These are phyloP conservation scores for Abrus precatorius DNA, from an alignment of 306 rosid genomes.

Conservation along the genomic window DNA sequence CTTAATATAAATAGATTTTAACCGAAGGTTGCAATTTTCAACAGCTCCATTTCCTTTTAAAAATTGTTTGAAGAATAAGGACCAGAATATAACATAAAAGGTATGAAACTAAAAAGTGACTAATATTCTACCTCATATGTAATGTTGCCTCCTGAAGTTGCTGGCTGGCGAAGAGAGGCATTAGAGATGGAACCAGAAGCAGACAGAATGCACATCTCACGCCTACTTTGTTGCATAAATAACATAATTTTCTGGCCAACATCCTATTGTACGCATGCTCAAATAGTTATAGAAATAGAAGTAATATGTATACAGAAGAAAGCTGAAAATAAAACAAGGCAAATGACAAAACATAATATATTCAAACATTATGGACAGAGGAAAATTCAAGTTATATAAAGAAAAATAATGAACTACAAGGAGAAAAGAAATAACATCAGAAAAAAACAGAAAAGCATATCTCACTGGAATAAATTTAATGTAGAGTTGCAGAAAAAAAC, in stretches of 20 bases:
- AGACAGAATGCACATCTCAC: slow-evolving; percentile 90
- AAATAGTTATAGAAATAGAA: slow-evolving; percentile 51
- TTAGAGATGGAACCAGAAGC: slow-evolving; percentile 93
- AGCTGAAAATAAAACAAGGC: slow-evolving; percentile 32
- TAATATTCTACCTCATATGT: slow-evolving; percentile 80
- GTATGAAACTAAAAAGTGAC: slow-evolving; percentile 26
- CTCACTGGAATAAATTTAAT: slow-evolving; percentile 26
- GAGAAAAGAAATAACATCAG: slow-evolving; percentile 24
- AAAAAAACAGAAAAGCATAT: slow-evolving; percentile 11
- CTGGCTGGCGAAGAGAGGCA: slow-evolving; percentile 94
- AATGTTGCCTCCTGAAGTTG: slow-evolving; percentile 90
- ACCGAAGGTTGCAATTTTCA: slow-evolving; percentile 34
- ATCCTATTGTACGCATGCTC: slow-evolving; percentile 68
- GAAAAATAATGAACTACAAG: slow-evolving; percentile 35
- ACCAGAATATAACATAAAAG: slow-evolving; percentile 10
- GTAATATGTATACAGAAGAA: slow-evolving; percentile 43
- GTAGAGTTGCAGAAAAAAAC: slow-evolving; percentile 28
- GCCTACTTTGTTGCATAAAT: slow-evolving; percentile 94
- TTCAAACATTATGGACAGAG: slow-evolving; percentile 31
- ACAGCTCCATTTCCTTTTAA: slow-evolving; percentile 30
- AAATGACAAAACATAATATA: slow-evolving; percentile 38
- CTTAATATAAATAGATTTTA: slow-evolving; percentile 7
- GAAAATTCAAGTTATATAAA: slow-evolving; percentile 16
- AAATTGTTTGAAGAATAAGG: slow-evolving; percentile 35
- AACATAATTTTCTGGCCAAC: slow-evolving; percentile 94